Base-by-base conservation (phyloP, 2,329 filamentous ascomycete species). In the Ceratocystis papillata region DNA sequence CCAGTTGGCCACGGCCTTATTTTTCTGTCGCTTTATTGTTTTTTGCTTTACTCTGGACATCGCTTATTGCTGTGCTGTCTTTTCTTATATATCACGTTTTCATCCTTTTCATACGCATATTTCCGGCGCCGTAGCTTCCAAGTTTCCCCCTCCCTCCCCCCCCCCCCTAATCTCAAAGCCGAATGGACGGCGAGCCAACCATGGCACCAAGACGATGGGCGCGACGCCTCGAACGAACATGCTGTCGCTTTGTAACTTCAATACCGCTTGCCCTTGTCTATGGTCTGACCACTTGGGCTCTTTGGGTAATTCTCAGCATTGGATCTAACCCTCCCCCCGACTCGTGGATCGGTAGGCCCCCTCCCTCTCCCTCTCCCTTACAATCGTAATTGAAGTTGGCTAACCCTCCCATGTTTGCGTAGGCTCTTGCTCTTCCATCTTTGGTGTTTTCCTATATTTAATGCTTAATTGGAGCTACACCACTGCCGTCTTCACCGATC, bases 221-320 rank as follows among this genome's bases (percentile, higher is more conserved):
- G 62, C 81, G 88, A 69, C 84, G 81, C 74, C 65, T 89, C 72
- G 92, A 96, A 80, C 87, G 91, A 62, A 87, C 84, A 73, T 96
- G 91, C 80, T 97, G 92, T 78, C 78, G 81, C 55, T 83, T 85
- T 68, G 81, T 88, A 64, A 89, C 85, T 30, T 96, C 91, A 75
- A 89, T 96, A 70, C 93, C 93, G n/a, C 80, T 97, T 20, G 79
- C 79, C 33, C 96, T 97, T 73, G 89, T 97, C 67, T 96, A 96
- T 73, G 83, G 87, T 66, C 76, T 96, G 70, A 93, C 90, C n/a
- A 88, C 88, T 10, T 99, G 94, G 94, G 92, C 90, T 1, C 83
- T 88, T n/a, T 96, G 88, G 81, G 91, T 96, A 7, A 83, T 92
- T 71, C 81, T 88, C 61, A 86, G 80, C 66, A 88, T 96, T 68